Conservation (phyloP, 2,329 filamentous ascomycete genomes). For the Xylariaceae sp. region DNA sequence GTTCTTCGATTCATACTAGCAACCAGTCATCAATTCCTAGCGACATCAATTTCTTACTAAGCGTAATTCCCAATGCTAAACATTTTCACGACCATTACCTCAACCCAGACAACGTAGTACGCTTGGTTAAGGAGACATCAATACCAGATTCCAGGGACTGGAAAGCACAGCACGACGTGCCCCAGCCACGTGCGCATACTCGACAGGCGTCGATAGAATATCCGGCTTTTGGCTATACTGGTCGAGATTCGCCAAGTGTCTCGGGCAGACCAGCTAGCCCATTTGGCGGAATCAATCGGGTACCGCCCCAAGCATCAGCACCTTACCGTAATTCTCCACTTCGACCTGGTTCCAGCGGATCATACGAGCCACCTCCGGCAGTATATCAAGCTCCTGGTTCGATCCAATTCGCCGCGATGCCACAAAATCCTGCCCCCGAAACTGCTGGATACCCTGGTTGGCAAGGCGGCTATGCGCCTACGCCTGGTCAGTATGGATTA, state of each 20-base stretch:
- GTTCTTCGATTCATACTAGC: conserved; percentile 37
- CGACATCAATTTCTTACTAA: conserved; percentile 65
- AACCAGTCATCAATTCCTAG: conserved; percentile 71
- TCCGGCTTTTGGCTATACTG: conserved; percentile 31
- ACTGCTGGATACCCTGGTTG: conserved; percentile 30
- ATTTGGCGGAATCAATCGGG: conserved; percentile 43
- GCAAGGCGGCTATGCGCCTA: conserved; percentile 25
- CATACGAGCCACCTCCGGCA: conserved; percentile 45
- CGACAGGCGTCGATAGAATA: conserved; percentile 50
- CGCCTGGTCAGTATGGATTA: conserved; percentile 15
- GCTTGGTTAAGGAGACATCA: conserved; percentile 68
- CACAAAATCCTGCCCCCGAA: conserved; percentile 19
- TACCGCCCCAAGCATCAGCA: conserved; percentile 43
- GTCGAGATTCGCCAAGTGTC: conserved; percentile 33
- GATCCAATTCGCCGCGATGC: conserved; percentile 32
- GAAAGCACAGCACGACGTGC: conserved; percentile 46
- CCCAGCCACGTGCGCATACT: conserved; percentile 40
- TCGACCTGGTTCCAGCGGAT: conserved; percentile 50
- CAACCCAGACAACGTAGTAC: conserved; percentile 70
- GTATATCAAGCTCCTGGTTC: conserved; percentile 34
- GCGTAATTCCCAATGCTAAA: conserved; percentile 73
- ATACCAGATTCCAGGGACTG: conserved; percentile 64
- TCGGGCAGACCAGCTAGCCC: conserved; percentile 50
- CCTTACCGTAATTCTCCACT: conserved; percentile 57
- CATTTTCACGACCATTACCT: conserved; percentile 74